Evolutionary conservation across 768 basidiomycete species (phyloP), one percentile per base, ranked within the genome.

Genomic region (Lyophyllum atratum): DNA sequence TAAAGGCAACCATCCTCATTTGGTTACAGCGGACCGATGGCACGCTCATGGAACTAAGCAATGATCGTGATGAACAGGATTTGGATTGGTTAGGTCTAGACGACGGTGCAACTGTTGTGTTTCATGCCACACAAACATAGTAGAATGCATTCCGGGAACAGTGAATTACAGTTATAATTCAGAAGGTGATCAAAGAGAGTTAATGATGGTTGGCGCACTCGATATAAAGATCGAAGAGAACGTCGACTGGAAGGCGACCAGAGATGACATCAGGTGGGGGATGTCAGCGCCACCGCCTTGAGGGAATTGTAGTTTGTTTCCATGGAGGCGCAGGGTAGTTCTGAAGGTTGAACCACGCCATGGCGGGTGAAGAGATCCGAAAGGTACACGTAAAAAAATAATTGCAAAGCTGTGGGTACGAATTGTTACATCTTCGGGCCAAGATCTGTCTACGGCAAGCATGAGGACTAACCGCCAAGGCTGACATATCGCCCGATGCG

Each of bases 51-150:
- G 74, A 78, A 51, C 70, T 93, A 28, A 75, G 74, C 19, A 55
- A 54, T n/a, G 73, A 78, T 25, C 65, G 80, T 26, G 84, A 89
- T 49, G 61, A 68, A 12, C 80, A 80, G 53, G 80, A 85, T 51
- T 67, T 92, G 40, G 82, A 78, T 56, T 92, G 89, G 89, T 81
- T 86, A 66, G 90, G 92, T 6, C 66, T 93, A 34, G 88, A 91
- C 55, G 78, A 81, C 8, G 80, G 73, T 25, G 74, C 78, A 46
- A 68, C 68, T 54, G 68, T 81, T 47, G 31, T 79, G 54, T 81
- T 74, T 63, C 64, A 66, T 25, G 50, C 62, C 25, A 11, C 56
- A 43, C 62, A 65, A 33, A 61, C 50, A 55, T 61, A 55, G 56
- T 42, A 47, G 4, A 4, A 19, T 40, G 15, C n/a, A 6, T n/a